A percentile compares a stretch with the other conserved stretches of the same genome.
These are phyloP conservation scores for Trichoderma endophyticum DNA, from an alignment of 2,329 filamentous ascomycete genomes.

Conservation along the genomic window DNA sequence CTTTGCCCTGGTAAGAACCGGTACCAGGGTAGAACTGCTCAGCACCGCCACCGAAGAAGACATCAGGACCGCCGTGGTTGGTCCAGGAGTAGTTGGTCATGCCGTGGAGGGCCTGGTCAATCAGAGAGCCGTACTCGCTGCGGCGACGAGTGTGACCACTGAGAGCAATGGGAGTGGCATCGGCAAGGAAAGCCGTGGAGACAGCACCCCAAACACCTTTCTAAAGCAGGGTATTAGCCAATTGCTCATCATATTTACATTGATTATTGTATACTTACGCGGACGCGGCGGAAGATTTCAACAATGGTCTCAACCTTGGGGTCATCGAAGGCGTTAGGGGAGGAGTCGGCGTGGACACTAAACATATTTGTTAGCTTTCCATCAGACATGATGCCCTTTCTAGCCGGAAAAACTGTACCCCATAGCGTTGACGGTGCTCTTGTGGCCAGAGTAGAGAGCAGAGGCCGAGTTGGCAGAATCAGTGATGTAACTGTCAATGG, in stretches of 20 bases:
- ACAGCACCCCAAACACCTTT: conserved; percentile 63
- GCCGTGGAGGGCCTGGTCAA: conserved; percentile 74
- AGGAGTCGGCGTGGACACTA: conserved; percentile 73
- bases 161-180: conserved; percentile 77
- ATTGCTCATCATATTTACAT: conserved; percentile 11
- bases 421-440: conserved; percentile 78
- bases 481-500: conserved; percentile 80
- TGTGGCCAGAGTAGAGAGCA: conserved; percentile 78
- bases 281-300: conserved; percentile 70
- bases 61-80: conserved; percentile 69
- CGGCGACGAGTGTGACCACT: conserved; percentile 70
- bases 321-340: conserved; percentile 70
- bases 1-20: conserved; percentile 63
- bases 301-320: conserved; percentile 84
- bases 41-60: conserved; percentile 78
- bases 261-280: conserved; percentile 43
- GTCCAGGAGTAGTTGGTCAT: conserved; percentile 81
- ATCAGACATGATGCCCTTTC: neutral
- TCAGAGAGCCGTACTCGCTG: conserved; percentile 64
- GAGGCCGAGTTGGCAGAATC: conserved; percentile 84
- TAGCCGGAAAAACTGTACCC: conserved; percentile 42
- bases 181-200: conserved; percentile 76
- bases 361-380: conserved; percentile 5
- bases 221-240: conserved; percentile 23
- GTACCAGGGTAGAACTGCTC: conserved; percentile 72